Evolutionary conservation across 1,139 yeast genomes (phyloP).

Genomic region (Groenewaldozyma sp.): DNA sequence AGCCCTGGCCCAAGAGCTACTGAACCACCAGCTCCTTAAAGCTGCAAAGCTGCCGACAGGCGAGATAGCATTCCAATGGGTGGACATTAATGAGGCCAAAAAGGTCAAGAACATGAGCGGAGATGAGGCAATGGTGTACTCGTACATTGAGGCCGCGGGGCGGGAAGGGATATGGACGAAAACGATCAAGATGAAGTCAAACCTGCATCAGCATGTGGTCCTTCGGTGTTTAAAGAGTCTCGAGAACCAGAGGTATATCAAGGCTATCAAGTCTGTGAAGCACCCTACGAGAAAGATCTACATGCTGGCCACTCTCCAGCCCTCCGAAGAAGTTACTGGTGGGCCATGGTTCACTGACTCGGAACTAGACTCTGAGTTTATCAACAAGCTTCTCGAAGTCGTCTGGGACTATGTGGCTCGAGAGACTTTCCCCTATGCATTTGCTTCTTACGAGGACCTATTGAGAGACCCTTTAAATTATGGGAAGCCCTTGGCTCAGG

Average conservation of each 20-base stretch:
- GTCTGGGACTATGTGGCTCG: constrained; percentile 81
- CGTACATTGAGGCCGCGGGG: constrained; percentile 85
- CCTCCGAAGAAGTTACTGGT: constrained; percentile 92
- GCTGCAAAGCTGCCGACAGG: constrained; percentile 50
- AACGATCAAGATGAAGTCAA: constrained; percentile 82
- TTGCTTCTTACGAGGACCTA: constrained; percentile 21
- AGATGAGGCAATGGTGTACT: constrained; percentile 88
- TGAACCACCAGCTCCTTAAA: constrained; percentile 49
- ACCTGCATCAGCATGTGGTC: constrained; percentile 88
- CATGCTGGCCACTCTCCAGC: constrained; percentile 89
- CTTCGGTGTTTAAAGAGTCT: constrained; percentile 73
- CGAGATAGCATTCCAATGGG: constrained; percentile 59
- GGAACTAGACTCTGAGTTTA: constrained; percentile 89
- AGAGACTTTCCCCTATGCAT: constrained; percentile 67
- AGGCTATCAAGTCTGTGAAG: constrained; percentile 84
- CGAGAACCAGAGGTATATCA: constrained; percentile 78
- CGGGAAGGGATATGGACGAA: constrained; percentile 95
- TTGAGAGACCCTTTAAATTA: constrained; percentile 7
- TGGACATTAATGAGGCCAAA: constrained; percentile 27
- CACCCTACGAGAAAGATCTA: constrained; percentile 95
- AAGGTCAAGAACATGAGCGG: constrained; percentile 59
- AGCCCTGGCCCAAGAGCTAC: constrained; percentile 21
- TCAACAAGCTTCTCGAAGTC: constrained; percentile 71
- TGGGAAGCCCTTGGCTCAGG: constrained; percentile 15
- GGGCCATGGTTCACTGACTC: constrained; percentile 99